Base-by-base conservation (phyloP, 2,329 filamentous ascomycete species). In the Leptodontidium sp. region DNA sequence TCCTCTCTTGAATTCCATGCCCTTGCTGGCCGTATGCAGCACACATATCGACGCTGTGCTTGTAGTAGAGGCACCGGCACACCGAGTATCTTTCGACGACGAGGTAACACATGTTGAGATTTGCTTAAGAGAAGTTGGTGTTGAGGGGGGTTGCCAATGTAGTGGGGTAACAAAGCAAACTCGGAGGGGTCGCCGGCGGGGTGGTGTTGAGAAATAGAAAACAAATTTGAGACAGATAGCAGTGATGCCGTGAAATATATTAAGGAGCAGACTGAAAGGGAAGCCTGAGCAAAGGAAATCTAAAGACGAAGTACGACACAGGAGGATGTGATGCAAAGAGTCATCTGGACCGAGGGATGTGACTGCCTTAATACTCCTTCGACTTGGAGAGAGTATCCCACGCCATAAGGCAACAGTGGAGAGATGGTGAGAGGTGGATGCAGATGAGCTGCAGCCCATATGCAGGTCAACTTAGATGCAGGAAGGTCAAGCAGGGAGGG, bases 51-150 rank as follows among this genome's bases (percentile, higher is more conserved):
- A 92, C 83, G 50, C 86, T 85, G 77, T 92, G 90, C 73, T 86
- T 83, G 81, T 91, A 87, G 80, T 93, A 92, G 69, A 91, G 80
- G 77, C 90, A 93, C 73, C 87, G 84, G 82, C 90, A 93, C 67
- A 90, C 89, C 17, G 89, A 86, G 80, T 89, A 93, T 72, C 88
- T 85, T 78, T 93, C 90, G 75, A 91, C 83, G 71, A 93, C 83
- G 80, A 90, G 87, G 77, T 90, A 90, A 78, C 90, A 93, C 90
- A 92, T 92, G 68, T 64, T 82, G 75, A 74, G 38, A 66, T 50
- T 21, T 73, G 50, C 52, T 71, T 66, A 61, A 38, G 50, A 52
- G 45, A 58, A 61, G 53, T 67, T 38, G 58, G 61, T n/a, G 64
- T 68, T 61, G 52, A 64, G 64, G n/a, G 61, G 45, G 38, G 64